A percentile compares a stretch with the other conserved stretches of the same genome.
Evolutionary conservation across 1,139 yeast genomes (phyloP).

Genomic region (Hanseniaspora gamundiae): DNA sequence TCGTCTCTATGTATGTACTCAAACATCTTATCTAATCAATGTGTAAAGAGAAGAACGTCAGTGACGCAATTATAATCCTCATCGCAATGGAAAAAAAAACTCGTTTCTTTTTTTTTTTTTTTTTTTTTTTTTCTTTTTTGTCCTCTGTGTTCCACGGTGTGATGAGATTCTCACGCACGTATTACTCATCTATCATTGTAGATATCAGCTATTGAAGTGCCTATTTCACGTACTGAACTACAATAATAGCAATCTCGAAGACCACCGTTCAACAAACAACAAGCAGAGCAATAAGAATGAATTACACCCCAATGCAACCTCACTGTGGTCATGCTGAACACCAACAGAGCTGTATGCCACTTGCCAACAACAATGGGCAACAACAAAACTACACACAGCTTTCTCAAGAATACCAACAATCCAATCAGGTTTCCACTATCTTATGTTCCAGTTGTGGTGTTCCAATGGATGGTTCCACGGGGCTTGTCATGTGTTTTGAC

Average conservation of each 20-base stretch:
- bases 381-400: slow-evolving; percentile 6
- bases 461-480: slow-evolving; percentile 92
- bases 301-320: slow-evolving; percentile 20
- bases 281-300: slow-evolving; percentile 14
- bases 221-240: background rate
- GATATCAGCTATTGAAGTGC: background rate
- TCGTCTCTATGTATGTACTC: no score
- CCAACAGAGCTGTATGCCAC: slow-evolving; percentile 5
- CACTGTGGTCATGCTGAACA: slow-evolving; percentile 1
- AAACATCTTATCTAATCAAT: no score
- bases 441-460: slow-evolving; percentile 98
- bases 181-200: background rate
- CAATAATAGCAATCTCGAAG: background rate
- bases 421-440: slow-evolving; percentile 60
- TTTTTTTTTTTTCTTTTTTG: background rate
- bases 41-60: no score
- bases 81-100: background rate
- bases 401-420: slow-evolving; percentile 17
- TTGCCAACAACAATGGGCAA: background rate
- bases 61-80: no score
- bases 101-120: background rate
- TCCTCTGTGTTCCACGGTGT: background rate
- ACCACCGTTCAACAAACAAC: no score
- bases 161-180: background rate
- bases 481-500: slow-evolving; percentile 94